Evolutionary conservation across 2,329 filamentous ascomycete species (phyloP).

Genomic region (Metarhizium robertsii): DNA sequence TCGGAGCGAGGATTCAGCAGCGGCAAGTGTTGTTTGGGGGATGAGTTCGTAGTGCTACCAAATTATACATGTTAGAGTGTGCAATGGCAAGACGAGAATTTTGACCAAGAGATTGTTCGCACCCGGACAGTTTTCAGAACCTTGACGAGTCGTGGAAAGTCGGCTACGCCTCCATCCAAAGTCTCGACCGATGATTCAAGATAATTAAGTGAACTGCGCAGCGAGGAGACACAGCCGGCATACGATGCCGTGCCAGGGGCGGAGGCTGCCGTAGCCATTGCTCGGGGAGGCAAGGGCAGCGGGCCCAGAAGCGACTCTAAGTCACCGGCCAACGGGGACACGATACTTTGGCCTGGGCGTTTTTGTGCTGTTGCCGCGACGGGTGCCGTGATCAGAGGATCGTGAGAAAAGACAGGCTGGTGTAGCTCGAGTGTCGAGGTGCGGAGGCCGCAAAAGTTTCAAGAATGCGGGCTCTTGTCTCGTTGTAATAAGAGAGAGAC

Average conservation of each 20-base stretch:
- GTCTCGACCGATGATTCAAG: conserved; percentile 52
- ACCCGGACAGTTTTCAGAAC: conserved; percentile 51
- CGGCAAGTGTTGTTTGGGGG: conserved; percentile 70
- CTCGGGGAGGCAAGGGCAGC: neutral
- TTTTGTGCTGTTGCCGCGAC: neutral
- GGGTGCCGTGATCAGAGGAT: neutral
- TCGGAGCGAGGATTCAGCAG: conserved; percentile 74
- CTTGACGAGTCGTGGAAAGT: conserved; percentile 45
- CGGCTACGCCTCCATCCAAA: conserved; percentile 44
- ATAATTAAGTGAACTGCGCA: conserved; percentile 50
- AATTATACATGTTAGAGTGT: neutral
- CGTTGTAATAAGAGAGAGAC: neutral
- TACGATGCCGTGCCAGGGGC: conserved; percentile 29
- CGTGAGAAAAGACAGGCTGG: conserved; percentile 1
- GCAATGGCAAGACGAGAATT: neutral
- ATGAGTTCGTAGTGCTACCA: conserved; percentile 83
- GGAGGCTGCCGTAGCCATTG: conserved; percentile 13
- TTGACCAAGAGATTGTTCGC: conserved; percentile 15
- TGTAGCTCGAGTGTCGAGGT: neutral
- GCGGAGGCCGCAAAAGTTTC: neutral
- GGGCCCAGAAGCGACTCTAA: neutral
- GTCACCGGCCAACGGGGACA: neutral
- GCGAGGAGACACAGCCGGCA: conserved; percentile 48
- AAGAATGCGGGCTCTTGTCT: conserved; percentile 5
- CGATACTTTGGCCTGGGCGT: neutral